Base-by-base conservation (phyloP, 768 basidiomycete species). In the Termitomyces sp. region DNA sequence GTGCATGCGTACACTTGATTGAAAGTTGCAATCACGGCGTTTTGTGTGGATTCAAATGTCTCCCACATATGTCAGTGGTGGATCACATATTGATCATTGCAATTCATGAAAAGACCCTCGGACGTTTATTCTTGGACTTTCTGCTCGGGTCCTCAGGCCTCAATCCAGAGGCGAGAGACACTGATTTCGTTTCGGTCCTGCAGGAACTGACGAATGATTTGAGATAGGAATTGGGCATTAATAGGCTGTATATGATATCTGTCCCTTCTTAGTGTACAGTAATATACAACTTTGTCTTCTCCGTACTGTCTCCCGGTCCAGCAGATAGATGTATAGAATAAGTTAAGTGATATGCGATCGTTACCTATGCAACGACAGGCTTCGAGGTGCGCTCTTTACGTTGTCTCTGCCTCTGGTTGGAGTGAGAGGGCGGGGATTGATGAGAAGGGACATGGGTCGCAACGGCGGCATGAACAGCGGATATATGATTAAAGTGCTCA, bases 401-500 rank as follows among this genome's bases (percentile, higher is more conserved):
- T 8, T 46, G 57, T 41, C 13, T 44, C 14, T 18, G 57, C 8
- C 23, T 41, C 6, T 49, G 14, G 1, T 26, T 47, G 8, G n/a
- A 46, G 2, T 30, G 33, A 18, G 26, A 26, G 8, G 55, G 32
- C 35, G 44, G 13, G 0, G 56, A 26, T 46, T 46, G 44, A 26
- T 13, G 56, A 3, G 59, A 38, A 23, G 35, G 59, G 10, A 16
- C 49, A 23, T 23, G 56, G 4, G 26, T 50, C 6, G 35, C 14
- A 10, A 38, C 44, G 2, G 46, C 26, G 10, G 48, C 53, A 28
- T 66, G 56, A 12, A 52, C 44, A 30, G 49, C 18, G 47, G 50
- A 33, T 13, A 56, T 40, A 18, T 64, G 55, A 14, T 67, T 66
- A 23, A 64, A 64, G 44, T 66, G 68, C 57, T 70, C 70, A 33